Evolutionary conservation across 441 rosid species (phyloP), one percentile per base, ranked within the genome.

Genomic region (Syzygium malaccense): DNA sequence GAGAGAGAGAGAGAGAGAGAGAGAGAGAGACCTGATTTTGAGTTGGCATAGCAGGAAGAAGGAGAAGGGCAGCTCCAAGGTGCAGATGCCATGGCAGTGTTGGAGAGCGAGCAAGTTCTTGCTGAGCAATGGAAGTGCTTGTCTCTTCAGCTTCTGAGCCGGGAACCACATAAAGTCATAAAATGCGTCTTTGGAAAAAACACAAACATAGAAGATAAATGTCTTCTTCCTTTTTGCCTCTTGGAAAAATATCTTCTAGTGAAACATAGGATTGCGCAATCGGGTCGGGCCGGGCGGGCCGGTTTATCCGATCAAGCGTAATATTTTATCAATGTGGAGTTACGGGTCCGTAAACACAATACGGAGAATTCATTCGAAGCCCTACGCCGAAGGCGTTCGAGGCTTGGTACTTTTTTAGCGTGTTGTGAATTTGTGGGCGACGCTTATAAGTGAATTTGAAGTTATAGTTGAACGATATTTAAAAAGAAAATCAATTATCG

Each of bases 311-410:
- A 45, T 45, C 48, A 45, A 37, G 5, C 51, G 6, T 71, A 6
- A 37, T 11, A 0, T 71, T 6, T 71, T 0, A 11, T 71, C 9
- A 3, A 71, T 0, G 9, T 37, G 51, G 14, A 71, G 26, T 3
- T 6, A 71, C 0, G 0, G 17, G 17, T 20, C 1, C 2, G 0
- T 3, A 7, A 11, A 3, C 28, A 12, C 3, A 20, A 0, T 3
- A 1, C 0, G 3, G 6, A 37, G 14, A 20, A 37, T 71, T 37
- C 48, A 71, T 20, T 5, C 13, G 62, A 25, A 23, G n/a, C 62
- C n/a, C n/a, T 57, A 1, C 14, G 0, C 13, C 6, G 17, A 15
- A 15, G 55, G 55, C 18, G 18, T 1, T 54, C 7, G 18, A 54
- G 55, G 19, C 55, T 54, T 14, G 18, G 15, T 14, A 54, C 18